Base-by-base conservation (phyloP, 495 filamentous ascomycete genomes). In the Daldinia decipiens region DNA sequence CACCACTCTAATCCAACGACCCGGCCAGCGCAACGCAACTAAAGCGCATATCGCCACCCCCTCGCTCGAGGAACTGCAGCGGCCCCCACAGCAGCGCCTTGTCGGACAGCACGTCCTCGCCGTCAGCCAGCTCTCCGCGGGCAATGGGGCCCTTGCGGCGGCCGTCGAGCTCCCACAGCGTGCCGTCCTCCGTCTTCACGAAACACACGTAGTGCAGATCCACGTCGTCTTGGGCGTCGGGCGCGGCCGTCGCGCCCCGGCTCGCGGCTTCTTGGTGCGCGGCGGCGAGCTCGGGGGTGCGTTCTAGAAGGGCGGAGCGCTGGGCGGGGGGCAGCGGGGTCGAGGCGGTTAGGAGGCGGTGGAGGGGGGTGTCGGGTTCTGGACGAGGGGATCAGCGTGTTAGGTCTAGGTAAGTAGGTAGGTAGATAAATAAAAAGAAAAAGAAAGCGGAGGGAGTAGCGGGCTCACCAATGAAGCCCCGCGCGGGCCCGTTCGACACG, bases 201-300 rank as follows among this genome's bases (percentile, higher is more conserved):
- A 97, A 96, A 65, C 88, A 90, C 67, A 97, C 92, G 81, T 93
- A 96, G 77, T 97, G 93, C 75, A 91, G 78, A 74, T 93, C 90
- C 26, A 93, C 85, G 76, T 87, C 83, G 75, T 89, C 90, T 65
- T 85, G 82, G 8, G 90, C 90, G 72, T 79, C 80, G 19, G 92
- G 93, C 53, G 92, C 90, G 38, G 78, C 79, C 4, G 92, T 93
- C 79, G 93, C 91, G 9, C 94, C 95, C 73, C 86, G 68, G 45
- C 75, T 80, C 26, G 93, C 93, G 31, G 89, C 93, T 64, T 86
- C 84, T 43, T 85, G 84, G 80, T 97, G 92, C 59, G 91, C 92
- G 45, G 76, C 80, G 67, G 94, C 93, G 32, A 97, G 79, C 39
- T 85, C 87, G 70, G 85, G 82, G 38, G 89, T 91, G 58, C 89